Evolutionary conservation across 352 stramenopile genomes (phyloP).

Genomic region (Phytophthora megakarya): DNA sequence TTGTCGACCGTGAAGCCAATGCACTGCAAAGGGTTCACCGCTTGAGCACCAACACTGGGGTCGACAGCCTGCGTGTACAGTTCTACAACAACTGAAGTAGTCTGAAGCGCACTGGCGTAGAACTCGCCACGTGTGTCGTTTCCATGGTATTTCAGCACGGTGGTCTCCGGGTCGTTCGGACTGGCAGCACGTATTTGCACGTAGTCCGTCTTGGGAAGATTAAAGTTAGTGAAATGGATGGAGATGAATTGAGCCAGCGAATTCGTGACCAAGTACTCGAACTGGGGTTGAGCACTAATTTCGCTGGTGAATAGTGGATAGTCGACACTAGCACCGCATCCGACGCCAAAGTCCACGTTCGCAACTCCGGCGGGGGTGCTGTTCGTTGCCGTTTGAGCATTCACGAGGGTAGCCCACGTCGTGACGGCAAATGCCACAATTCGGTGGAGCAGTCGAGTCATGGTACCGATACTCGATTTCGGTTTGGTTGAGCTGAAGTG

Average conservation of each 20-base stretch:
- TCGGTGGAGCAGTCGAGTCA: conserved; percentile 26
- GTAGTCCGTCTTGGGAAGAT: conserved; percentile 61
- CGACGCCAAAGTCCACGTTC: conserved; percentile 33
- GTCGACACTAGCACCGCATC: conserved; percentile 29
- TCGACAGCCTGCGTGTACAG: conserved; percentile 43
- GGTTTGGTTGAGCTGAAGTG: conserved; percentile 7
- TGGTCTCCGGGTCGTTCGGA: conserved; percentile 29
- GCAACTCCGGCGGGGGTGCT: conserved; percentile 20
- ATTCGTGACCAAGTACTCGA: conserved; percentile 47
- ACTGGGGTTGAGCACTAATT: conserved; percentile 30
- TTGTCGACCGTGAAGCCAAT: conserved; percentile 55
- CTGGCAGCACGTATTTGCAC: conserved; percentile 49
- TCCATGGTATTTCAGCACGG: conserved; percentile 42
- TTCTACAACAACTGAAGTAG: conserved; percentile 50
- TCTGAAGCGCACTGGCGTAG: conserved; percentile 44
- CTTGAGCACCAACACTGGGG: conserved; percentile 20
- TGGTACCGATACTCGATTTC: conserved; percentile 13
- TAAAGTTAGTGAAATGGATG: conserved; percentile 68
- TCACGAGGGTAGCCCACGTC: conserved; percentile 15
- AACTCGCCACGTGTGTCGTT: conserved; percentile 35
- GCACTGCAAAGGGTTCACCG: conserved; percentile 39
- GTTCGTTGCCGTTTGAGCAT: conserved; percentile 23
- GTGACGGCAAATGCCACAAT: conserved; percentile 21
- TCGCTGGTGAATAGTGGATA: conserved; percentile 33
- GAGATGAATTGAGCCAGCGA: conserved; percentile 54